A percentile compares a stretch with the other conserved stretches of the same genome.
Conservation (phyloP, 2,329 filamentous ascomycete species). For the Clonostachys byssicola region DNA sequence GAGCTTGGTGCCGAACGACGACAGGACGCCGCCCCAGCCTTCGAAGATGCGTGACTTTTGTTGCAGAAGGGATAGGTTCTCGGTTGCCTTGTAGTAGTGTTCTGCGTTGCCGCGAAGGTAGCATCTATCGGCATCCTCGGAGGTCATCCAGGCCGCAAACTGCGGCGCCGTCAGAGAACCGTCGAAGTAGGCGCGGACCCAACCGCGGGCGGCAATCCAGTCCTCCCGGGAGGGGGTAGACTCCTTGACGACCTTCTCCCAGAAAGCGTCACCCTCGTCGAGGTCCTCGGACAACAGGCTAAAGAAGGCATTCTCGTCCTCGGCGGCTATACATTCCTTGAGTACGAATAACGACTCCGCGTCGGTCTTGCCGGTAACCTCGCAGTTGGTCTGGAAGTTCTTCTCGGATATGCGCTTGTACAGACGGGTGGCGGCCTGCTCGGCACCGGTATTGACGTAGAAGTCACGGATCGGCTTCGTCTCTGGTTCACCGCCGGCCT, state of each 20-base stretch:
- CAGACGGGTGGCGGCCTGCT: background rate
- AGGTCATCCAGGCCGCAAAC: conserved; percentile 1
- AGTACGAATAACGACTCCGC: background rate
- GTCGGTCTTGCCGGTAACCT: background rate
- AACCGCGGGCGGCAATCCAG: background rate
- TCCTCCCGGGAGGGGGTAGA: conserved; percentile 13
- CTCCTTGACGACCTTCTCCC: conserved; percentile 12
- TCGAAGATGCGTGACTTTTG: conserved; percentile 1
- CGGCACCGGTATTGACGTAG: background rate
- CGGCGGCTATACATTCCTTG: conserved; percentile 1
- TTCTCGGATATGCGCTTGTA: background rate
- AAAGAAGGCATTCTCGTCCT: conserved; percentile 1
- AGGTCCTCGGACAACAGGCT: background rate
- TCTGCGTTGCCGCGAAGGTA: background rate
- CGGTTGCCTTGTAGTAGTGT: conserved; percentile 1
- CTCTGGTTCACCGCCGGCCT: background rate
- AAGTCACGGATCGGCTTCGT: background rate
- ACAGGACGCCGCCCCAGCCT: conserved; percentile 1
- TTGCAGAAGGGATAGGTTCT: background rate
- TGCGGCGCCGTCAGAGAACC: background rate
- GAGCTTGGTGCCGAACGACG: background rate
- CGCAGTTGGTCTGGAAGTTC: background rate
- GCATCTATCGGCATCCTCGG: background rate
- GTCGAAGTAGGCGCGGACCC: background rate
- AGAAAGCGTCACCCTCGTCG: conserved; percentile 1